These are phyloP conservation scores for Trichoderma polysporum DNA, from an alignment of 2,329 filamentous ascomycete genomes.

Conservation along the genomic window DNA sequence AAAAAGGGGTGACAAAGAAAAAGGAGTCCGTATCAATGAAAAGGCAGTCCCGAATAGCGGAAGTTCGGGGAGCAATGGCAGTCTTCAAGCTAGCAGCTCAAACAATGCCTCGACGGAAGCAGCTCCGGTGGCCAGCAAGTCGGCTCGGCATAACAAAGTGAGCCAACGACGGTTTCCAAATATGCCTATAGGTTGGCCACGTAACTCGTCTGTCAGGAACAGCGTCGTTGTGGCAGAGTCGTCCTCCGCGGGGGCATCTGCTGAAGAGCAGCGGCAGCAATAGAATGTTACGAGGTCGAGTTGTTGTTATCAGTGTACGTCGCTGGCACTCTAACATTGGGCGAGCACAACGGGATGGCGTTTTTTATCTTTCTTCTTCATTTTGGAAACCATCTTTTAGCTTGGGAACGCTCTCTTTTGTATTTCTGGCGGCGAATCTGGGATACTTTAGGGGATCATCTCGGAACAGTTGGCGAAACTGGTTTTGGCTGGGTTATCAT, in stretches of 20 bases:
- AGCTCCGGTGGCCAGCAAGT: constrained; percentile 24
- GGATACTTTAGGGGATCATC: not conserved
- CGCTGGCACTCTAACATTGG: not conserved
- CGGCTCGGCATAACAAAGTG: constrained; percentile 24
- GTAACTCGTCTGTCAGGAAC: constrained; percentile 32
- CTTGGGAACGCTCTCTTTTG: not conserved
- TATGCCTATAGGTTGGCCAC: constrained; percentile 41
- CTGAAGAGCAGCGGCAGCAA: constrained; percentile 1
- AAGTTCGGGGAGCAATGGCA: constrained; percentile 26
- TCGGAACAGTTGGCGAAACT: not conserved
- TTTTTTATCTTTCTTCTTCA: constrained; percentile 2
- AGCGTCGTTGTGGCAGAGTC: constrained; percentile 22
- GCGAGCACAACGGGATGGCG: not conserved
- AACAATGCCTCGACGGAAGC: constrained; percentile 21
- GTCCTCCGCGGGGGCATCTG: constrained; percentile 9
- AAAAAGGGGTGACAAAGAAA: constrained; percentile 20
- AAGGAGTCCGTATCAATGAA: constrained; percentile 24
- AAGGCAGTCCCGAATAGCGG: constrained; percentile 22
- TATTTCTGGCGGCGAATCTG: not conserved
- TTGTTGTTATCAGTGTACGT: not conserved
- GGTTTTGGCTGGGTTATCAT: constrained; percentile 1
- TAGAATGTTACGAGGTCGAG: not conserved
- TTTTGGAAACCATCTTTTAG: not conserved
- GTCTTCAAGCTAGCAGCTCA: constrained; percentile 25
- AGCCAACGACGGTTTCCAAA: constrained; percentile 33